A percentile compares a stretch with the other conserved stretches of the same genome.
phyloP scores from a whole-genome alignment of 768 basidiomycete species.

The Pleurotus pulmonarius region DNA sequence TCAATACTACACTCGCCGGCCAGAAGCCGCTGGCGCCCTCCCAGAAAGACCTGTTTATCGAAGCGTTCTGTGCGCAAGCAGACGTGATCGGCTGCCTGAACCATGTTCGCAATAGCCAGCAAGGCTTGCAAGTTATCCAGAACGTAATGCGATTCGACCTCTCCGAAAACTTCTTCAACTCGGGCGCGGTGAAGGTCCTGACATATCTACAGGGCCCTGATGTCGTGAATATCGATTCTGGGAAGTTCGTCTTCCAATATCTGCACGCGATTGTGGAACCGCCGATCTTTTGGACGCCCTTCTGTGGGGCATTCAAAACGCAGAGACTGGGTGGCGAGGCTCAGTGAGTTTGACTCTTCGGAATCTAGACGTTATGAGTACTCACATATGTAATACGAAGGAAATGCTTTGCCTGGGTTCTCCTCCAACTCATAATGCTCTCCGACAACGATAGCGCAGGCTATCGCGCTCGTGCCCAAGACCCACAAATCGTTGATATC shows the following conservation, averaged over 20 bases:
- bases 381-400: background rate
- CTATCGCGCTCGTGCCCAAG: conserved; percentile 36
- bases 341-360: conserved; percentile 14
- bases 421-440: conserved; percentile 43
- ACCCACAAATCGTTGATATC: conserved; percentile 21
- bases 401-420: conserved; percentile 41
- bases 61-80: conserved; percentile 38
- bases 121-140: conserved; percentile 36
- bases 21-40: conserved; percentile 17
- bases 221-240: conserved; percentile 35
- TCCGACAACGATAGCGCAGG: conserved; percentile 26
- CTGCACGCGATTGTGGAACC: conserved; percentile 42
- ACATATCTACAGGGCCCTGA: conserved; percentile 32
- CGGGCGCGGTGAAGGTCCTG: conserved; percentile 30
- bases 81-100: conserved; percentile 34
- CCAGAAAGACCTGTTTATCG: conserved; percentile 35
- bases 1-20: conserved; percentile 29
- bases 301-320: conserved; percentile 29
- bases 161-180: conserved; percentile 35
- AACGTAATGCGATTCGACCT: conserved; percentile 37
- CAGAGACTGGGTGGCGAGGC: conserved; percentile 27
- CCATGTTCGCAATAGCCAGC: conserved; percentile 28
- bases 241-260: conserved; percentile 35
- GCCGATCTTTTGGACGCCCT: conserved; percentile 45
- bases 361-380: background rate